Base-by-base conservation (phyloP, 139 green algal genomes). In the Pycnococcus provasolii region DNA sequence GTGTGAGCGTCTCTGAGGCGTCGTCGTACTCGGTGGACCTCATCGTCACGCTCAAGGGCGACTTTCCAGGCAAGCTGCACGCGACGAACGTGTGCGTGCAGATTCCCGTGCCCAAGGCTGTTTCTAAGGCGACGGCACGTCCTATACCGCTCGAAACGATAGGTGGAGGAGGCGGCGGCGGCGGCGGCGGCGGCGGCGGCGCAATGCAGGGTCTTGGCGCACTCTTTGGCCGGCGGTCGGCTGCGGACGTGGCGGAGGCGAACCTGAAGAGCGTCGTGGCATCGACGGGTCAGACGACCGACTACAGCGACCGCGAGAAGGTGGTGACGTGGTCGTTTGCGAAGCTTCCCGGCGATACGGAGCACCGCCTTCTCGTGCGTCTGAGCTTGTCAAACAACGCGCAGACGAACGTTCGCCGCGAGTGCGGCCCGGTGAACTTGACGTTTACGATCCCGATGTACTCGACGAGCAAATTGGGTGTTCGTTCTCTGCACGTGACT, bases 391-490 rank as follows among this genome's bases (percentile, higher is more conserved):
- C 50, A 37, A 41, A n/a, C 6, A 39, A 72, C 51, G 13, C 13
- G 7, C n/a, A 46, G 2, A 26, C 50, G 3, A 60, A 66, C 58
- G 41, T 66, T 7, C 39, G 47, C 2, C 66, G 75, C 8, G 85
- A 95, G 58, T 80, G 91, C 2, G 91, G 91, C 5, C 92, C 92
- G 8, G 80, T 96, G 47, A 95, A 86, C 74, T 73, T 96, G 65
- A 80, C 85, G 40, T 98, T 98, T 77, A 89, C 84, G n/a, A 89
- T 96, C 9, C 88, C 89, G 42, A 94, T 90, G 82, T 86, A 86
- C 75, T 82, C 70, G 47, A 78, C 75, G 2, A 91, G 81, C 6
- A 63, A 57, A 6, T 53, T 83, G 40, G 58, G 60, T 48, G 77
- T 82, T 43, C 60, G 62, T n/a, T 92, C 90, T 67, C 60, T 93